Base-by-base conservation (phyloP, 1,284 basidiomycete species). In the Trichosporon sp. region DNA sequence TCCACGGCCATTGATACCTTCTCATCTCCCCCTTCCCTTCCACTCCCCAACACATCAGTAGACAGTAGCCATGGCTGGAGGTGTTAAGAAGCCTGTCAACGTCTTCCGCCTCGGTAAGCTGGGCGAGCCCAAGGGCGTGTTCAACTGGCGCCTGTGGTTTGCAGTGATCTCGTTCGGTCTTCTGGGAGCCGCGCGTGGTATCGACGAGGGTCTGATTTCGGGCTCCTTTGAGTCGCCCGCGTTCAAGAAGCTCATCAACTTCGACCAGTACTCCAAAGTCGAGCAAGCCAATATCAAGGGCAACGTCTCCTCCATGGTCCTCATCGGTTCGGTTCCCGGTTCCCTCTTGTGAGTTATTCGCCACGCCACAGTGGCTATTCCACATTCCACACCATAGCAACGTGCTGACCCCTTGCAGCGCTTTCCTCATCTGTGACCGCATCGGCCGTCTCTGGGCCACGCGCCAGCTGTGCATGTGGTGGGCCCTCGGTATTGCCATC, bases 141-240 rank as follows among this genome's bases (percentile, higher is more conserved):
- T 70, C 66, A 70, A 70, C 66, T 67, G 69, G 59, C 69, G 69
- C 16, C 69, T 70, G 2, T 70, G 69, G 69, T 70, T 67, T n/a
- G 46, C 69, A 2, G 69, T 70, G 46, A 7, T 67, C 14, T 70
- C 69, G 26, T 70, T 70, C 51, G 69, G 66, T 32, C 66, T 67
- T 6, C 69, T 70, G 35, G 69, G 69, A 12, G 69, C 69, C 1
- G 69, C 69, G 2, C 69, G 69, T n/a, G 69, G 69, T 43, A 70
- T 70, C 48, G 69, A 70, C 61, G 69, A 70, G 66, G 69, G 69
- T 38, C 69, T 70, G 59, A 70, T 70, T 37, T 51, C 54, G 3
- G 69, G 69, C 16, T 66, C 66, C 1, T 70, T 70, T 66, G 32
- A 43, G 37, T 64, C 66, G 2, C 35, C 54, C 19, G 46, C 51